Evolutionary conservation across 2,329 filamentous ascomycete genomes (phyloP).

Genomic region (Pyrenophora teres): DNA sequence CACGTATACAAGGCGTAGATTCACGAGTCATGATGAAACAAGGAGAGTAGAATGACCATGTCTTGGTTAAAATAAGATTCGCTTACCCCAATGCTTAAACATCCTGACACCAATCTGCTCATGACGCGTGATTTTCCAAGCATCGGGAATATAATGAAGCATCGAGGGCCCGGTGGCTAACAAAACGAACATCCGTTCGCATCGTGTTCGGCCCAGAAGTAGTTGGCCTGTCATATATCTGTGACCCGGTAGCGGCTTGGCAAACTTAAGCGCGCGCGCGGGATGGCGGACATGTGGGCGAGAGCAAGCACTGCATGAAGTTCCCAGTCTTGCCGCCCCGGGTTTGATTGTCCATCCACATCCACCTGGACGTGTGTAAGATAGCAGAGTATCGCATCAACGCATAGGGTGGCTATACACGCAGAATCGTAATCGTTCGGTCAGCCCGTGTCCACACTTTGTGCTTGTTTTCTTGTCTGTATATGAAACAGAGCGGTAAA

Average conservation of each 20-base stretch:
- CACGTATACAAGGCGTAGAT: slow-evolving; percentile 51
- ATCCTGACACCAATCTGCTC: neutral
- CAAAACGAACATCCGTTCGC: neutral
- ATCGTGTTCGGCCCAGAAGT: slow-evolving; percentile 1
- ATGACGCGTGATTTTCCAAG: neutral
- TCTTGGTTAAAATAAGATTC: slow-evolving; percentile 1
- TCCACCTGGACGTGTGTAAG: too few relatives aligned
- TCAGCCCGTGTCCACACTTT: neutral
- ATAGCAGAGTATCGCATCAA: too few relatives aligned
- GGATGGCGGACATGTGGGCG: neutral
- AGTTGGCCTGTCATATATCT: slow-evolving; percentile 3
- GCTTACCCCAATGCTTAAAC: slow-evolving; percentile 2
- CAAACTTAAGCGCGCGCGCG: neutral
- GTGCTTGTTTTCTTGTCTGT: neutral
- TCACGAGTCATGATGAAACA: neutral
- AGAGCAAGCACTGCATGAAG: neutral
- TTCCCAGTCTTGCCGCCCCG: neutral
- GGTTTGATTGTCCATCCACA: neutral
- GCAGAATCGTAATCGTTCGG: too few relatives aligned
- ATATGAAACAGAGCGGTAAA: neutral
- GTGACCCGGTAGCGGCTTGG: slow-evolving; percentile 8
- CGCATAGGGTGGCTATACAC: too few relatives aligned
- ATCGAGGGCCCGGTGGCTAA: neutral
- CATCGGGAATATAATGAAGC: slow-evolving; percentile 7
- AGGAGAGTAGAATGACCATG: neutral